A percentile compares a stretch with the other conserved stretches of the same genome.
Conservation (phyloP, 345 rosid genomes). For the Corchorus olitorius region DNA sequence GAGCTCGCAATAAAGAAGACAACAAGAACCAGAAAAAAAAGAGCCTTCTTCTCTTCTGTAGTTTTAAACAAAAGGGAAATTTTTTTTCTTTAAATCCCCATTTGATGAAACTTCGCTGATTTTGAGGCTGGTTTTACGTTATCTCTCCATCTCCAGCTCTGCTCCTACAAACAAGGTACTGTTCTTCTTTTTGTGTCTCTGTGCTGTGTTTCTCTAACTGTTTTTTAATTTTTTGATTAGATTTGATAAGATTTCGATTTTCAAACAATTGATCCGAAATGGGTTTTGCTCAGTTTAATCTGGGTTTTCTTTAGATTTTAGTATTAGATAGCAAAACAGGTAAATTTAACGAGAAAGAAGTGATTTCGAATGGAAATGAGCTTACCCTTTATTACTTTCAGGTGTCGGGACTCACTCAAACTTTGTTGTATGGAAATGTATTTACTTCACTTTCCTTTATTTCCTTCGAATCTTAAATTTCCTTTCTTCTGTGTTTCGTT, state of each 20-base stretch:
- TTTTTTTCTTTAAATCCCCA: neutral
- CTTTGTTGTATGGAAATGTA: slow-evolving; percentile 12
- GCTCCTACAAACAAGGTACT: slow-evolving; percentile 36
- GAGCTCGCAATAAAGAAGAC: slow-evolving; percentile 7
- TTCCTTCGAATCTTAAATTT: slow-evolving; percentile 25
- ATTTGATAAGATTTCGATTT: slow-evolving; percentile 25
- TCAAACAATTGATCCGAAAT: slow-evolving; percentile 29
- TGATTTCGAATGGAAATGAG: slow-evolving; percentile 20
- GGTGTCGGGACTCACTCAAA: slow-evolving; percentile 11
- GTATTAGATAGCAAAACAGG: slow-evolving; percentile 21
- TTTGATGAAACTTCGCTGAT: slow-evolving; percentile 30
- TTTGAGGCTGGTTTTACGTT: slow-evolving; percentile 25
- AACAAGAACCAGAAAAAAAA: neutral
- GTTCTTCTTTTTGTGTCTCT: neutral
- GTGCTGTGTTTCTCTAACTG: neutral
- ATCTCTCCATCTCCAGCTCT: slow-evolving; percentile 27
- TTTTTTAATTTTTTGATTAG: slow-evolving; percentile 30
- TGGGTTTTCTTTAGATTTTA: slow-evolving; percentile 34
- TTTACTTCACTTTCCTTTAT: slow-evolving; percentile 19
- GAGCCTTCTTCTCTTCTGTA: slow-evolving; percentile 3
- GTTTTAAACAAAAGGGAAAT: neutral
- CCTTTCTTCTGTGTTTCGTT: neutral
- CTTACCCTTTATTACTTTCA: slow-evolving; percentile 13
- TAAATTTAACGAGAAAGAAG: slow-evolving; percentile 18
- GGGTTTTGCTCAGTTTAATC: slow-evolving; percentile 16